phyloP scores from a whole-genome alignment of 176 grass and related monocot species.

The Avena insularis region DNA sequence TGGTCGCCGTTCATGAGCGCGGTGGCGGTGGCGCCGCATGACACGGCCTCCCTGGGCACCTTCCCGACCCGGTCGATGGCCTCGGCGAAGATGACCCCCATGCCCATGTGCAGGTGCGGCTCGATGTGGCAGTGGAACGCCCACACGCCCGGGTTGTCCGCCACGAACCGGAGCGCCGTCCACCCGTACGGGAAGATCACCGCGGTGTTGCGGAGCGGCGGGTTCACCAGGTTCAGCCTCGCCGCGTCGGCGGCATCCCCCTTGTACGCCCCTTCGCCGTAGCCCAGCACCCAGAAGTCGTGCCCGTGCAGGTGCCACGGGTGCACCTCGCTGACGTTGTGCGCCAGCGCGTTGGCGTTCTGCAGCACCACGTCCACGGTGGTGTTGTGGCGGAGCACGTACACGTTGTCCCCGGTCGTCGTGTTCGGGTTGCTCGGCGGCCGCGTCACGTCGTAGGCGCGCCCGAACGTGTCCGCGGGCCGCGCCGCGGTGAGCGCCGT shows the following conservation, averaged over 20 bases:
- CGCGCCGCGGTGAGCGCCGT: slow-evolving; percentile 38
- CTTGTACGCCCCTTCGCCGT: slow-evolving; percentile 58
- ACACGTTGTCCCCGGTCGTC: slow-evolving; percentile 46
- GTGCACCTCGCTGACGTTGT: slow-evolving; percentile 77
- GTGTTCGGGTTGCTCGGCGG: slow-evolving; percentile 72
- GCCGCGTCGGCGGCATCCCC: slow-evolving; percentile 32
- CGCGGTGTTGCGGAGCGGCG: slow-evolving; percentile 82
- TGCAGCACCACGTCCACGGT: slow-evolving; percentile 57
- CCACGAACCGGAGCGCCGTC: slow-evolving; percentile 69
- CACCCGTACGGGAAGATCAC: slow-evolving; percentile 79
- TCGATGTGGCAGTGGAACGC: slow-evolving; percentile 97
- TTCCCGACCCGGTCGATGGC: slow-evolving; percentile 54
- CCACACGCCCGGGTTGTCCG: slow-evolving; percentile 89
- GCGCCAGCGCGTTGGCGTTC: slow-evolving; percentile 69
- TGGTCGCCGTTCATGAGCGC: slow-evolving; percentile 57
- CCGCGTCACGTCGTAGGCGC: slow-evolving; percentile 56
- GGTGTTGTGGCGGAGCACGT: slow-evolving; percentile 37
- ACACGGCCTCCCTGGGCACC: slow-evolving; percentile 66
- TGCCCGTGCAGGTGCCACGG: slow-evolving; percentile 91
- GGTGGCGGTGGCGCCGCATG: slow-evolving; percentile 66
- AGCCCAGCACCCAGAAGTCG: slow-evolving; percentile 93
- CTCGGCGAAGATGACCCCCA: slow-evolving; percentile 84
- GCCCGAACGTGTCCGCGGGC: slow-evolving; percentile 58
- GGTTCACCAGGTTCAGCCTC: slow-evolving; percentile 59
- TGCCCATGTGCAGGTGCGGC: slow-evolving; percentile 81